Conservation (phyloP, 2,329 filamentous ascomycete genomes). For the Colletotrichum cereale region DNA sequence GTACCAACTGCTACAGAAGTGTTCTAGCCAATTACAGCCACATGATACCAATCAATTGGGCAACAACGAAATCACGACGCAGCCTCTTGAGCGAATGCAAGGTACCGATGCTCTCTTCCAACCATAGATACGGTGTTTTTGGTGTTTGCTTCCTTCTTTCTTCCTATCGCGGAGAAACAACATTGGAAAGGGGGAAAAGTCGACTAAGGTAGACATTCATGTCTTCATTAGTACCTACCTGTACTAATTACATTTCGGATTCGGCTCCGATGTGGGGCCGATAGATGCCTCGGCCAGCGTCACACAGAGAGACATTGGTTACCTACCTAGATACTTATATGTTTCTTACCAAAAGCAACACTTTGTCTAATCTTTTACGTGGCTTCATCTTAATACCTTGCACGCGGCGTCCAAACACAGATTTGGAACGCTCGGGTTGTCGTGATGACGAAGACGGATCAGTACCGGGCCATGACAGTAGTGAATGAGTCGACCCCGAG, state of each 20-base stretch:
- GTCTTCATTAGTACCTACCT: not conserved
- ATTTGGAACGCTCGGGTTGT: conserved; percentile 16
- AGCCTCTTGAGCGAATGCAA: not conserved
- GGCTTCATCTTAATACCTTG: not conserved
- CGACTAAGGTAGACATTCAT: not conserved
- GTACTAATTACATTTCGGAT: not conserved
- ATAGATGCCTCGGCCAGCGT: not conserved
- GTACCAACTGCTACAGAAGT: conserved; percentile 1
- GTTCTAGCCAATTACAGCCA: conserved; percentile 1
- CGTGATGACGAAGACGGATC: conserved; percentile 12
- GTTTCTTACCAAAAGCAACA: not conserved
- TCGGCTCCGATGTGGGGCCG: conserved; percentile 4
- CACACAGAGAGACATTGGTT: not conserved
- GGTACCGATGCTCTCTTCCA: not conserved
- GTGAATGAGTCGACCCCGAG: conserved; percentile 24
- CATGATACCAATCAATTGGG: not conserved
- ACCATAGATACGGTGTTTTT: too few species aligned
- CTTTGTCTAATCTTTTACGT: not conserved
- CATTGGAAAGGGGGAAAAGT: too few species aligned
- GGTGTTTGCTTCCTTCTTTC: not conserved
- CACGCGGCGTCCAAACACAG: conserved; percentile 7
- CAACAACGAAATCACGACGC: not conserved
- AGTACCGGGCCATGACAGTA: conserved; percentile 20
- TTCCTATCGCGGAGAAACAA: not conserved
- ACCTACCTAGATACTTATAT: not conserved